Evolutionary conservation across 345 rosid species (phyloP), one percentile per base, ranked within the genome.

Genomic region (Bretschneidera sinensis): DNA sequence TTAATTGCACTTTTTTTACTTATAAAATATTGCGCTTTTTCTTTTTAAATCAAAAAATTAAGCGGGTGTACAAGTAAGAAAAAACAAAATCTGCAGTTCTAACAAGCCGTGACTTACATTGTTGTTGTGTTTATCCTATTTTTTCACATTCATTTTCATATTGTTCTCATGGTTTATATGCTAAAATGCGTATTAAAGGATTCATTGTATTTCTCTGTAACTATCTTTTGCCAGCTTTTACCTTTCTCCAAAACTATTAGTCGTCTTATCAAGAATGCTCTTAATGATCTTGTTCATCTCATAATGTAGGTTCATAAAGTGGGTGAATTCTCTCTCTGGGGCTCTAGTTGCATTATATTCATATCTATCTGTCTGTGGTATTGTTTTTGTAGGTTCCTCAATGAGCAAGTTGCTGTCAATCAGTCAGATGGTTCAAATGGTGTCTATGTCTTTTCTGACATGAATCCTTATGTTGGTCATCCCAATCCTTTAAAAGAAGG

Each of bases 401-500:
- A 74, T 51, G 95, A 91, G 76, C 92, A 82, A 83, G 72, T 70
- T 57, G 83, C 76, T 67, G 79, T 69, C 60, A 86, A 82, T 76
- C 80, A 65, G 49, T 74, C 83, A 21, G 80, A 83, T 63, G 74
- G 81, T 72, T 81, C 95, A 45, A 88, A 88, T 75, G 97, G 94
- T 63, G 95, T 83, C 8, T 95, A 95, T 64, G 96, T 91, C 70
- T 95, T 95, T 68, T 91, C 99, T 43, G 99, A 95, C 69, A 78
- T 95, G 97, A 95, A 95, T 76, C 99, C 99, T 23, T 95, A 95
- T 77, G 97, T 88, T 66, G 99, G 99, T 63, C 99, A 88, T 63
- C 91, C 89, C 8, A 88, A 88, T 69, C 99, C 99, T 20, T 76
- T 95, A 70, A 91, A 88, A 79, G 97, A 95, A 81, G 99, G 99